Evolutionary conservation across 345 rosid species (phyloP).

Genomic region (Viola odorata): DNA sequence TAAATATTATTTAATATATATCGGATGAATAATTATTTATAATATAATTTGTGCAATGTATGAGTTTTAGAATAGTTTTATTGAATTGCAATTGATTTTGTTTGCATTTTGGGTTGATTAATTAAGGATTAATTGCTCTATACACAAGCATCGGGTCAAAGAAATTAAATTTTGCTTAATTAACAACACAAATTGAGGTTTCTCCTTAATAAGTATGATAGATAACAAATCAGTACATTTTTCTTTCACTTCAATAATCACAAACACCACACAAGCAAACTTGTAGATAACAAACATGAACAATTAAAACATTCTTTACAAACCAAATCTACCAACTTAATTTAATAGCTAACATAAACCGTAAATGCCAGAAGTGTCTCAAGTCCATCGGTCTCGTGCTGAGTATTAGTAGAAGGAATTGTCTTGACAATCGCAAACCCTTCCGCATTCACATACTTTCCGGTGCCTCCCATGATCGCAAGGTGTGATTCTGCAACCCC

Average conservation of each 20-base stretch:
- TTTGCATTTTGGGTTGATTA: too few relatives aligned
- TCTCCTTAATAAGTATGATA: background rate
- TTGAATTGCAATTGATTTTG: too few relatives aligned
- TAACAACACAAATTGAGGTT: background rate
- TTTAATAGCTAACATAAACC: slow-evolving; percentile 46
- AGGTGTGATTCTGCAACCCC: slow-evolving; percentile 74
- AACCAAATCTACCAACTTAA: background rate
- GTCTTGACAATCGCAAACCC: slow-evolving; percentile 71
- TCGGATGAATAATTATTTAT: too few relatives aligned
- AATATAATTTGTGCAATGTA: too few relatives aligned
- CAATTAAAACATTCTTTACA: background rate
- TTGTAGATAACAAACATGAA: background rate
- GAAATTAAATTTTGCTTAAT: too few relatives aligned
- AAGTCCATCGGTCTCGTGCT: slow-evolving; percentile 57
- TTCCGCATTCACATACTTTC: slow-evolving; percentile 67
- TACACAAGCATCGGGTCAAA: too few relatives aligned
- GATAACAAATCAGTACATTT: background rate
- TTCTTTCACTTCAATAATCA: background rate
- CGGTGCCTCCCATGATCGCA: slow-evolving; percentile 86
- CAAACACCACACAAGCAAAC: background rate
- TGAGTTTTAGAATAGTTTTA: too few relatives aligned
- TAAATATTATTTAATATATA: too few relatives aligned
- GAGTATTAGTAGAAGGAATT: slow-evolving; percentile 36
- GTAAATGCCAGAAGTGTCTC: slow-evolving; percentile 60
- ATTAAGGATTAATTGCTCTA: too few relatives aligned